Percentiles rank a stretch among this genome's conserved stretches.
Conservation (phyloP, 2,329 filamentous ascomycete species). For the Sclerotinia nivalis region DNA sequence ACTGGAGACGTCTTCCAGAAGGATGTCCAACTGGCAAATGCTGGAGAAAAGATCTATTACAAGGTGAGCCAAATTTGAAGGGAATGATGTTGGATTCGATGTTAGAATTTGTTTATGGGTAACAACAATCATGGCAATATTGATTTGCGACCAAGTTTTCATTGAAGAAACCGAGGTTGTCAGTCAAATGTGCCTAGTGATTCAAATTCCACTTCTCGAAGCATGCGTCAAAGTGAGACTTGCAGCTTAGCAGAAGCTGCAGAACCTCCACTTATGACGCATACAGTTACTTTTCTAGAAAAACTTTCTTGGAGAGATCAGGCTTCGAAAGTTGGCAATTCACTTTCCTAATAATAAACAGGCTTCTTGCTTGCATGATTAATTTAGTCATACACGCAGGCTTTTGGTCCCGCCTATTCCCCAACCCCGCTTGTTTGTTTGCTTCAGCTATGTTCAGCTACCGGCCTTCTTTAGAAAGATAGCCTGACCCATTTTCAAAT, state of each 20-base stretch:
- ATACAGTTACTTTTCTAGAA: neutral
- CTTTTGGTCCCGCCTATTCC: slow-evolving; percentile 15
- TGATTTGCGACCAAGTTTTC: neutral
- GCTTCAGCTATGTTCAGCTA: slow-evolving; percentile 16
- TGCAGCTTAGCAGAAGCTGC: slow-evolving; percentile 16
- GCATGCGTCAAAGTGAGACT: slow-evolving; percentile 13
- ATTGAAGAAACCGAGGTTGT: neutral
- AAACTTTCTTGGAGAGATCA: slow-evolving; percentile 5
- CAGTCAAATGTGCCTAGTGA: slow-evolving; percentile 15
- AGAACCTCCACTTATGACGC: slow-evolving; percentile 24
- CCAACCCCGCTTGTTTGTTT: slow-evolving; percentile 25
- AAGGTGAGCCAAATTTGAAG: slow-evolving; percentile 67
- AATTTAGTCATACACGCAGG: neutral
- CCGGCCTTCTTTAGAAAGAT: slow-evolving; percentile 17
- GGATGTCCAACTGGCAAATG: slow-evolving; percentile 69
- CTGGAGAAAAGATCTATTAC: slow-evolving; percentile 78
- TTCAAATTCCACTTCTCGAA: slow-evolving; percentile 19
- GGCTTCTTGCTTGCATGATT: slow-evolving; percentile 14
- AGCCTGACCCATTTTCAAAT: slow-evolving; percentile 6
- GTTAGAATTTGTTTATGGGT: neutral
- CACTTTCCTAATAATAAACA: slow-evolving; percentile 9
- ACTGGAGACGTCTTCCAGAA: slow-evolving; percentile 75
- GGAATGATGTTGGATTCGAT: neutral
- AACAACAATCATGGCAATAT: no score
- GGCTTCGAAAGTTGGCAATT: slow-evolving; percentile 15